Evolutionary conservation across 306 rosid genomes (phyloP), one percentile per base, ranked within the genome.

Genomic region (Rosa rugosa): DNA sequence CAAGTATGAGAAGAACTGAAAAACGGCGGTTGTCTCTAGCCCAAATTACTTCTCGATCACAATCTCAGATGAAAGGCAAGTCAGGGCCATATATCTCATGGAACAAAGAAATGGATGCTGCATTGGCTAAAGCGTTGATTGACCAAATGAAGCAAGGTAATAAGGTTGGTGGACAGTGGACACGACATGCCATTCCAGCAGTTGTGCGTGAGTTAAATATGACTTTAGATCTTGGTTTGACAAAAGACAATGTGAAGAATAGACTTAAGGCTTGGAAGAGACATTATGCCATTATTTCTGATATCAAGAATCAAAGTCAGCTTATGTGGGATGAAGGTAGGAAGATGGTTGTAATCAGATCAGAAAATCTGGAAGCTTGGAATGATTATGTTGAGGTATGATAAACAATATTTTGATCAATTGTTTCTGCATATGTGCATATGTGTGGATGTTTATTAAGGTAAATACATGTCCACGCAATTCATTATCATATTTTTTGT

Each of bases 191-290:
- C 12, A 56, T 56, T 56, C 27, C 25, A 8, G 63, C 13, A 56
- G 63, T 56, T 56, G 13, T 56, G 63, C 27, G 3, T 0, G 31
- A 56, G 27, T 56, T 20, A 5, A 56, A n/a, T 56, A 8, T n/a
- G 63, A n/a, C 27, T 56, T 56, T 56, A n/a, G 63, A 56, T 17
- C 63, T 56, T 56, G 27, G 1, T 56, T 56, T 56, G 63, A 56
- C 27, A n/a, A 56, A 56, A n/a, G 63, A 56, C 63, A 56, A 56
- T 20, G 63, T 56, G 63, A 56, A 56, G 63, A 56, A 56, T 56
- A 56, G 63, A 56, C 63, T 56, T 1, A 56, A 56, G 63, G 63
- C 63, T 56, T 60, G 66, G 66, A 60, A 60, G 66, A 25, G 38
- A n/a, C 38, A 25, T 60, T 60, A 60, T 25, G 38, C 38, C 8